Evolutionary conservation across 2,329 filamentous ascomycete genomes (phyloP).

Genomic region (Hortaea werneckii): DNA sequence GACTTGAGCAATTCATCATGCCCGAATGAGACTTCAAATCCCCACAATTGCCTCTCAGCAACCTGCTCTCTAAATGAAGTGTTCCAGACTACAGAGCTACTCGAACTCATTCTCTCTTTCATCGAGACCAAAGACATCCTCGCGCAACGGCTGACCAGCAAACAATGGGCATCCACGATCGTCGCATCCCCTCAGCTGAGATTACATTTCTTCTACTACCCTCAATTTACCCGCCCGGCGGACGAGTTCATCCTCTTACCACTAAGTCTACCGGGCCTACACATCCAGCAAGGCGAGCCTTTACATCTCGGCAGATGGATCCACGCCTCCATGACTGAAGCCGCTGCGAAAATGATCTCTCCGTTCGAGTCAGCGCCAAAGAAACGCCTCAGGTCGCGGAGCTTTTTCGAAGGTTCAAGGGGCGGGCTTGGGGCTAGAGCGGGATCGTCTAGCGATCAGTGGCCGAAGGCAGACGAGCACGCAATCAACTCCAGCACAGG

Average conservation of each 20-base stretch:
- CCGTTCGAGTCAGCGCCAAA: neutral
- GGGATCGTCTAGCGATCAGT: conserved; percentile 3
- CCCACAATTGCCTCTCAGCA: conserved; percentile 4
- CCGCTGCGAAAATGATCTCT: conserved; percentile 12
- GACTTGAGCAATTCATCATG: neutral
- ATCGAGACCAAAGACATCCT: conserved; percentile 14
- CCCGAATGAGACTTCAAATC: neutral
- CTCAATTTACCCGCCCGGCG: conserved; percentile 12
- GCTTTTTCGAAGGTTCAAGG: conserved; percentile 13
- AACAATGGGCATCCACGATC: conserved; percentile 10
- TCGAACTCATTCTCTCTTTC: conserved; percentile 13
- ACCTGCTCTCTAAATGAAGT: conserved; percentile 13
- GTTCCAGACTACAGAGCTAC: conserved; percentile 16
- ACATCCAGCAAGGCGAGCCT: conserved; percentile 11
- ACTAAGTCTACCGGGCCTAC: conserved; percentile 14
- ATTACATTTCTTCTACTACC: conserved; percentile 13
- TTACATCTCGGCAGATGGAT: conserved; percentile 18
- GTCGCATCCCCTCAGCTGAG: conserved; percentile 15
- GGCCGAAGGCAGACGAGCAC: conserved; percentile 5
- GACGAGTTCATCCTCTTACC: conserved; percentile 15
- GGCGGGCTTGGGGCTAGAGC: conserved; percentile 8
- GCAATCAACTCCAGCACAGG: neutral
- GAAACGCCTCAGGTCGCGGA: conserved; percentile 6
- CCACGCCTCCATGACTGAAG: conserved; percentile 10
- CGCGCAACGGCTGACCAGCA: conserved; percentile 8